Conservation (phyloP, 768 basidiomycete genomes). For the Lentinula raphanica region DNA sequence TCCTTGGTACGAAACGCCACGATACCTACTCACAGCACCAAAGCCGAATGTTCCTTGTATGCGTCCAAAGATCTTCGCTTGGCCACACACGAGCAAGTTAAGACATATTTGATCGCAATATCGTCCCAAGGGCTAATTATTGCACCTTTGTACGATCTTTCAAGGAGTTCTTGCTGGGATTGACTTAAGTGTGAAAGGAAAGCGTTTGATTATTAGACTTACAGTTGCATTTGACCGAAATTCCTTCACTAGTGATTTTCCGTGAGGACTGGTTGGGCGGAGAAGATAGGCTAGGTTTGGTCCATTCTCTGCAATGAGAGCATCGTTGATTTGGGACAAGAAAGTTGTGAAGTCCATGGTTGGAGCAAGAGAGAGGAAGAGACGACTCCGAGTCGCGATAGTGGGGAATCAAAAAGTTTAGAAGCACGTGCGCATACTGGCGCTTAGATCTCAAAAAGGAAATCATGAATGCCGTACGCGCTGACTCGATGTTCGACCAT, state of each 20-base stretch:
- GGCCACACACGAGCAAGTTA: constrained; percentile 66
- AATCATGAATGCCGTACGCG: neutral
- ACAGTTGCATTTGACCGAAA: constrained; percentile 28
- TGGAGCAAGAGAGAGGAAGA: neutral
- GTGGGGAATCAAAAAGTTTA: too few relatives aligned
- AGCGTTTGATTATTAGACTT: constrained; percentile 13
- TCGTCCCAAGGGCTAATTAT: constrained; percentile 81
- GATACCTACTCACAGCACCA: constrained; percentile 62
- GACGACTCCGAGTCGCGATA: too few relatives aligned
- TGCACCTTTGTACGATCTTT: constrained; percentile 47
- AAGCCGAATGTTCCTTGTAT: constrained; percentile 73
- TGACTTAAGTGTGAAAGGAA: constrained; percentile 6
- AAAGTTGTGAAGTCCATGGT: constrained; percentile 57
- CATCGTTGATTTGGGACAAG: constrained; percentile 55
- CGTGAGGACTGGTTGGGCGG: constrained; percentile 71
- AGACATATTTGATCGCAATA: constrained; percentile 76
- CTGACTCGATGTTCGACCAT: neutral
- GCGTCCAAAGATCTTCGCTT: constrained; percentile 65
- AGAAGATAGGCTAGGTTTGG: constrained; percentile 69
- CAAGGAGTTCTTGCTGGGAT: constrained; percentile 24
- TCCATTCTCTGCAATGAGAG: constrained; percentile 59
- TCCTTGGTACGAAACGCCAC: neutral
- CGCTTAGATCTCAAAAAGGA: neutral
- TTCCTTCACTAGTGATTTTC: constrained; percentile 26
- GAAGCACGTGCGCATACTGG: neutral